Evolutionary conservation across 2,329 filamentous ascomycete genomes (phyloP), one percentile per base, ranked within the genome.

Genomic region (Anthostomella pinea): DNA sequence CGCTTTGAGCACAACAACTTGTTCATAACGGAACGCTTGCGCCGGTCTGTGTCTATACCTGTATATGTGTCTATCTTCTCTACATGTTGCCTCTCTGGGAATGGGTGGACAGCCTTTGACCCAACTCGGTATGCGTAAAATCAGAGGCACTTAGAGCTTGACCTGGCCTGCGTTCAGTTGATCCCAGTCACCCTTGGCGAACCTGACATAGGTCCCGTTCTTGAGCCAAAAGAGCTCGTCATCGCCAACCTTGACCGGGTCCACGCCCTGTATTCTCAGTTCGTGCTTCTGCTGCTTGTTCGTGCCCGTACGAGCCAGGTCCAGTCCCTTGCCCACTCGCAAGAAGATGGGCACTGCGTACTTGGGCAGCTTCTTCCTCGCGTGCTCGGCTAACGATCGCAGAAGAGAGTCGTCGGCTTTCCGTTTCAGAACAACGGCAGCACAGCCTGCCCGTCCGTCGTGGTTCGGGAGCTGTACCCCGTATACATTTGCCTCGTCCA

Each of bases 241-340:
- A 3, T 51, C 49, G 23, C 60, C 59, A 2, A 73, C 66, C 51
- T 76, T 76, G 4, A 54, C 62, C 0, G 83, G 85, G 52, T 87
- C 77, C 0, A 91, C 85, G 1, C 89, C 88, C 45, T 90, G 75
- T 2, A 72, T 69, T n/a, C 87, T 71, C 46, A 95, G 59, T 0
- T 68, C 63, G 45, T 84, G 78, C 63, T 95, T 95, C 64, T 90
- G 84, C 66, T 94, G 86, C 70, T 95, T 95, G 54, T 88, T 85
- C 30, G 88, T 95, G 0, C 88, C 87, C 4, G 89, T 95, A 1
- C 79, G 72, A 53, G 84, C 78, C 48, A 79, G 72, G 3, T 66
- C 62, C 29, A 74, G 63, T 17, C 75, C 72, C 17, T 65, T 69
- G 6, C 82, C 73, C 5, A 89, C 63, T 9, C 89, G 73, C 30